Evolutionary conservation across 352 stramenopile species (phyloP).

Genomic region (Saprolegnia diclina): DNA sequence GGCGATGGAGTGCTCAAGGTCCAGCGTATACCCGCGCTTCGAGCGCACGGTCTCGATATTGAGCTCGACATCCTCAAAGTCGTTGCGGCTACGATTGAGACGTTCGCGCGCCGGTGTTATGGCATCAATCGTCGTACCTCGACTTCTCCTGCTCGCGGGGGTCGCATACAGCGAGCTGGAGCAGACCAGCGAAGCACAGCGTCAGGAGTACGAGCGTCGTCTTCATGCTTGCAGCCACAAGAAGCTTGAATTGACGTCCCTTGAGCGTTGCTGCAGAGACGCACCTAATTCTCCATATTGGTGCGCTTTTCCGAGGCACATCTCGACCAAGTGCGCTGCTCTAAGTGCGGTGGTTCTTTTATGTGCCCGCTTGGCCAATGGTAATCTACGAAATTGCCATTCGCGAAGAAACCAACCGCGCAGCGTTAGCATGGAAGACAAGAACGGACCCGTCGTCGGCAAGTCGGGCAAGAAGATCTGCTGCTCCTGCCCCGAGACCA

Average conservation of each 20-base stretch:
- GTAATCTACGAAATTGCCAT: constrained; percentile 7
- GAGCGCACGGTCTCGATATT: constrained; percentile 17
- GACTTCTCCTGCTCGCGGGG: constrained; percentile 19
- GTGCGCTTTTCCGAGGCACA: background rate
- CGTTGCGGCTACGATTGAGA: constrained; percentile 5
- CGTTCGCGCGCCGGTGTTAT: background rate
- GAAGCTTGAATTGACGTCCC: constrained; percentile 9
- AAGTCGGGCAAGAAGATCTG: constrained; percentile 99
- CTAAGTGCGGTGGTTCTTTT: constrained; percentile 17
- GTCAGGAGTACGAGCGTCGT: background rate
- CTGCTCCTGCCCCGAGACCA: constrained; percentile 96
- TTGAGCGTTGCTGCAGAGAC: background rate
- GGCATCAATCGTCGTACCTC: constrained; percentile 3
- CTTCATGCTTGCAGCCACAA: constrained; percentile 8
- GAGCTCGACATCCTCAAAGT: constrained; percentile 22
- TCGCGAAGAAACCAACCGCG: background rate
- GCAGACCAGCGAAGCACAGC: constrained; percentile 7
- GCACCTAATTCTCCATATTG: background rate
- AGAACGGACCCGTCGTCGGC: constrained; percentile 49
- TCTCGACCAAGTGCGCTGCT: background rate
- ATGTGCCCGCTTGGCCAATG: background rate
- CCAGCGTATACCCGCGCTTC: constrained; percentile 25
- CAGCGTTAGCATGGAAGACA: constrained; percentile 9
- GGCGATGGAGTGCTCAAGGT: constrained; percentile 22
- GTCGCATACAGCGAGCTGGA: constrained; percentile 3